A percentile compares a stretch with the other conserved stretches of the same genome.
Conservation (phyloP, 192 early-diverging fungal genomes). For the Entomortierella chlamydospora region DNA sequence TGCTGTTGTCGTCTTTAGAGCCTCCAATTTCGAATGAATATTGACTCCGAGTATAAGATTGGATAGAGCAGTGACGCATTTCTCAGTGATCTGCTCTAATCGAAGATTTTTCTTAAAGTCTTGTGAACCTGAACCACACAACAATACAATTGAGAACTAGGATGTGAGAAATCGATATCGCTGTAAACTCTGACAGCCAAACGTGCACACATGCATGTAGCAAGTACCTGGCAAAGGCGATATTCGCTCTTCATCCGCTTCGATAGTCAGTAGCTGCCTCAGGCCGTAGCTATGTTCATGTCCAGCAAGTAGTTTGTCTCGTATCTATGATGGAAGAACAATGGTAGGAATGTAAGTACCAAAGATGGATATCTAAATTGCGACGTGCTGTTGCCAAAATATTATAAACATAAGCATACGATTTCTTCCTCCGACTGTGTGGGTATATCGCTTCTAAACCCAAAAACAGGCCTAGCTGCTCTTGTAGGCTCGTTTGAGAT, state of each 20-base stretch:
- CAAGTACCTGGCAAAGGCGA: conserved; percentile 17
- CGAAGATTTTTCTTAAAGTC: neutral
- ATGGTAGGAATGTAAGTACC: no score
- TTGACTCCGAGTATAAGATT: conserved; percentile 3
- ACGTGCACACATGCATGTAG: no score
- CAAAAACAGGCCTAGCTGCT: conserved; percentile 8
- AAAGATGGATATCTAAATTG: no score
- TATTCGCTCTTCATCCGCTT: conserved; percentile 14
- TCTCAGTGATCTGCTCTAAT: conserved; percentile 10
- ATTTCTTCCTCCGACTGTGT: conserved; percentile 34
- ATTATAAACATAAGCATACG: conserved; percentile 4
- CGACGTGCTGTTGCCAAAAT: no score
- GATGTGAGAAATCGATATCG: no score
- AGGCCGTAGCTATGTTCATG: conserved; percentile 14
- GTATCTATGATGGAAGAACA: conserved; percentile 8
- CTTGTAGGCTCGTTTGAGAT: neutral
- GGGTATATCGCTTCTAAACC: conserved; percentile 26
- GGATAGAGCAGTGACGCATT: conserved; percentile 5
- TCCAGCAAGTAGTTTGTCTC: conserved; percentile 24
- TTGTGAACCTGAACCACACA: neutral
- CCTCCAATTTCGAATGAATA: neutral
- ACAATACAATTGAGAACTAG: no score
- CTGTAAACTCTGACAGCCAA: no score
- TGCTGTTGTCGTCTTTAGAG: neutral
- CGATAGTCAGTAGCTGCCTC: conserved; percentile 1